These are phyloP conservation scores for Paspalum vaginatum DNA, from an alignment of 176 grass and related monocot genomes.

Conservation along the genomic window DNA sequence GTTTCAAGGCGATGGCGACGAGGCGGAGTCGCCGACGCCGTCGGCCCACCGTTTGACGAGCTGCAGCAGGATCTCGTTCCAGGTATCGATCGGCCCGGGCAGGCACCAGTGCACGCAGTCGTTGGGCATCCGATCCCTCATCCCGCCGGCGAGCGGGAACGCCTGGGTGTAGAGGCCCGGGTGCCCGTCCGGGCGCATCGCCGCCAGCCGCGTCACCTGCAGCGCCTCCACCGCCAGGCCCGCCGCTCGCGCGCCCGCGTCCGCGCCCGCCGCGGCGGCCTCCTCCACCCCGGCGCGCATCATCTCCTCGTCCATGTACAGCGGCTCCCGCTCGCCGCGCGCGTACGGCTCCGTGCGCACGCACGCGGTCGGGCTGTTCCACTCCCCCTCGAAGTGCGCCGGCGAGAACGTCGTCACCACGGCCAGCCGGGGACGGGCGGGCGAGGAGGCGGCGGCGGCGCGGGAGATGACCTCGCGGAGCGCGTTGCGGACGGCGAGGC, in stretches of 20 bases:
- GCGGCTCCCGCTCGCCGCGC: constrained; percentile 54
- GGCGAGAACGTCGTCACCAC: constrained; percentile 86
- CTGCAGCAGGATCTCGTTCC: constrained; percentile 88
- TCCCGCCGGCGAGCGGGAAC: constrained; percentile 54
- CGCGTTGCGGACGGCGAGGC: constrained; percentile 61
- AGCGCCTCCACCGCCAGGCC: constrained; percentile 51
- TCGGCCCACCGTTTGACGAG: constrained; percentile 62
- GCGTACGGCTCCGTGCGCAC: constrained; percentile 60
- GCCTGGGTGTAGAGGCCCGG: constrained; percentile 69
- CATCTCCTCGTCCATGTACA: constrained; percentile 71
- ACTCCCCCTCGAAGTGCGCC: constrained; percentile 83
- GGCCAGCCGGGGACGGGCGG: constrained; percentile 46
- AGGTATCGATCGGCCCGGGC: constrained; percentile 76
- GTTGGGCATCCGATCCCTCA: constrained; percentile 62
- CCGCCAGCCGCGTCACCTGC: constrained; percentile 63
- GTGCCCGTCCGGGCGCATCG: constrained; percentile 70
- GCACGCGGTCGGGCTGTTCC: constrained; percentile 71
- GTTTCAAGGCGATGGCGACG: constrained; percentile 7
- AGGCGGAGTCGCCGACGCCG: background rate
- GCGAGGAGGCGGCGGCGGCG: background rate
- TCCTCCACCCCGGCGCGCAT: constrained; percentile 53
- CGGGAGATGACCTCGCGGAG: constrained; percentile 52
- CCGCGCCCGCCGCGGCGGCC: constrained; percentile 30
- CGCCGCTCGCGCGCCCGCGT: background rate
- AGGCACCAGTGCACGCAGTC: constrained; percentile 96